Percentiles rank a stretch among this genome's conserved stretches.
phyloP scores from a whole-genome alignment of 768 basidiomycete genomes.

The Baorangia bicolor region DNA sequence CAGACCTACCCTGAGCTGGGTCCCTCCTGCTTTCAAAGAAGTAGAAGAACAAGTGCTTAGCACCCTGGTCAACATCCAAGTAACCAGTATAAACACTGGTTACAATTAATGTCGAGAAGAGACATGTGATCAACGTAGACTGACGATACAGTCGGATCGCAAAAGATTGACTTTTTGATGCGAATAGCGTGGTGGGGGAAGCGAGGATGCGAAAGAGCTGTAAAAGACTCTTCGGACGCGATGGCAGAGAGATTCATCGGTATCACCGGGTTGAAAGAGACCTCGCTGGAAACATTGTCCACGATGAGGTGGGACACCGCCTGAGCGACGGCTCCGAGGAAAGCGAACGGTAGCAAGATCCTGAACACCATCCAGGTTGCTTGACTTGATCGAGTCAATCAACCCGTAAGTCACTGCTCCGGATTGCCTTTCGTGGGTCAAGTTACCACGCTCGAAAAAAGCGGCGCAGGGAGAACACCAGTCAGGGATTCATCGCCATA shows the following conservation, averaged over 20 bases:
- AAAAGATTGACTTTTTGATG: conserved; percentile 60
- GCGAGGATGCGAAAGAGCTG: conserved; percentile 44
- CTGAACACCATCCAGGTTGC: not conserved
- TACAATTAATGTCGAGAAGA: not conserved
- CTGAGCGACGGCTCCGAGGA: not conserved
- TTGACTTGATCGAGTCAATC: not conserved
- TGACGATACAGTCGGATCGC: conserved; percentile 55
- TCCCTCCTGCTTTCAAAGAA: conserved; percentile 58
- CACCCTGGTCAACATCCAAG: conserved; percentile 47
- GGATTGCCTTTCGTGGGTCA: conserved; percentile 23
- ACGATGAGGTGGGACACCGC: conserved; percentile 3
- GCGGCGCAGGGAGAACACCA: not conserved
- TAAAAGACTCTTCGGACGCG: conserved; percentile 31
- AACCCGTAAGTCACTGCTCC: not conserved
- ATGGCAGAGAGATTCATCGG: conserved; percentile 27
- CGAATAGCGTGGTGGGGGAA: conserved; percentile 56
- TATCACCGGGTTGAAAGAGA: not conserved
- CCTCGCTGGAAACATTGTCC: not conserved
- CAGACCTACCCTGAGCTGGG: conserved; percentile 37
- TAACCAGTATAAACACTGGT: conserved; percentile 47
- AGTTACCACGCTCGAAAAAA: conserved; percentile 37
- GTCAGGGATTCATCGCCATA: not conserved
- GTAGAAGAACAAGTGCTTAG: conserved; percentile 55
- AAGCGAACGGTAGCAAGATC: conserved; percentile 1
- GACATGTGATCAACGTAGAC: not conserved